phyloP scores from a whole-genome alignment of 2,329 filamentous ascomycete species.

The Talaromyces verruculosus region DNA sequence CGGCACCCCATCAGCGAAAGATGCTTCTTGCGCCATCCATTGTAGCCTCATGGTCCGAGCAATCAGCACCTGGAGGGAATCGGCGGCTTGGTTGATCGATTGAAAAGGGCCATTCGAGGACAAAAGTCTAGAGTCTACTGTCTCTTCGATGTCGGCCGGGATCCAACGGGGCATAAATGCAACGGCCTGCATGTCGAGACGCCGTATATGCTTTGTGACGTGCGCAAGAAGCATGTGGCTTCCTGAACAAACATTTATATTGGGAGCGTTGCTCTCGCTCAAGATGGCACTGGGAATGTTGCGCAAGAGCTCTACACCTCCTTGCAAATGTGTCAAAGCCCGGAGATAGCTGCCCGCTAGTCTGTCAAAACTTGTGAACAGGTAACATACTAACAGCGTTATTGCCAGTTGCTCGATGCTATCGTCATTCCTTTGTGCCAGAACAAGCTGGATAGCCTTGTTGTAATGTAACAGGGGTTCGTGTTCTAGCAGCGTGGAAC shows the following conservation, averaged over 20 bases:
- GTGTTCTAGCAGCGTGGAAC: slow-evolving; percentile 24
- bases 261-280: slow-evolving; percentile 18
- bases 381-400: slow-evolving; percentile 43
- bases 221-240: slow-evolving; percentile 29
- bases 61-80: slow-evolving; percentile 35
- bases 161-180: slow-evolving; percentile 34
- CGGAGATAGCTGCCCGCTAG: slow-evolving; percentile 38
- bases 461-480: background rate
- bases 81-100: slow-evolving; percentile 37
- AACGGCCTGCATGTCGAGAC: slow-evolving; percentile 39
- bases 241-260: background rate
- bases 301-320: slow-evolving; percentile 35
- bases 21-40: slow-evolving; percentile 27
- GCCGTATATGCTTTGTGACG: slow-evolving; percentile 37
- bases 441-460: slow-evolving; percentile 24
- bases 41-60: slow-evolving; percentile 33
- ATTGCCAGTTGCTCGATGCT: slow-evolving; percentile 31
- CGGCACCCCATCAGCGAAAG: slow-evolving; percentile 13
- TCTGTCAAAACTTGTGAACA: slow-evolving; percentile 43
- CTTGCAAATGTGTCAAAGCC: slow-evolving; percentile 40
- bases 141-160: slow-evolving; percentile 33
- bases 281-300: background rate
- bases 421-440: slow-evolving; percentile 28
- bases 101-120: slow-evolving; percentile 25
- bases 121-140: slow-evolving; percentile 7